These are phyloP conservation scores for Scytalidium lignicola DNA, from an alignment of 2,329 filamentous ascomycete species.

Conservation along the genomic window DNA sequence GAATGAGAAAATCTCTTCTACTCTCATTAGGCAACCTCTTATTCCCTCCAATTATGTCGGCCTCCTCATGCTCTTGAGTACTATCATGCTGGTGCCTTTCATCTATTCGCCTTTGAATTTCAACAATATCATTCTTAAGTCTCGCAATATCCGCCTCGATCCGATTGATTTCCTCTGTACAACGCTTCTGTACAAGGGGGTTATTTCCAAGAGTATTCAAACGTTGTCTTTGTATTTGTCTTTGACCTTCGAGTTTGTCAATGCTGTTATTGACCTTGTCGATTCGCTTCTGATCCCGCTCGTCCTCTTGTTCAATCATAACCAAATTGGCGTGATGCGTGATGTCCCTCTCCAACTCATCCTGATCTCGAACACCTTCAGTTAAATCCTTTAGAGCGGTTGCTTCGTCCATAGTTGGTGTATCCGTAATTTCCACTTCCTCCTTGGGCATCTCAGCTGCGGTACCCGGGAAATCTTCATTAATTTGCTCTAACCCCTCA, in stretches of 20 bases:
- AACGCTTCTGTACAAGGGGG: slow-evolving; percentile 40
- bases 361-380: slow-evolving; percentile 72
- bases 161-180: slow-evolving; percentile 31
- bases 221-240: slow-evolving; percentile 53
- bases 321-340: slow-evolving; percentile 55
- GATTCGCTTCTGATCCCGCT: slow-evolving; percentile 58
- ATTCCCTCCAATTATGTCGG: slow-evolving; percentile 43
- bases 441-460: slow-evolving; percentile 16
- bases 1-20: slow-evolving; percentile 82
- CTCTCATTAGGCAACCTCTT: slow-evolving; percentile 72
- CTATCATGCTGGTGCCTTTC: slow-evolving; percentile 58
- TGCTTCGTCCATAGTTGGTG: slow-evolving; percentile 22
- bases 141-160: slow-evolving; percentile 28
- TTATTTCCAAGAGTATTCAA: slow-evolving; percentile 47
- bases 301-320: slow-evolving; percentile 57
- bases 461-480: background rate
- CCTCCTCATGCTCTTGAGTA: slow-evolving; percentile 35
- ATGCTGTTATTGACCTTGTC: slow-evolving; percentile 50
- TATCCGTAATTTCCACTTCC: slow-evolving; percentile 1
- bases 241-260: slow-evolving; percentile 59
- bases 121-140: slow-evolving; percentile 66
- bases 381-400: slow-evolving; percentile 52
- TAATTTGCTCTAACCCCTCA: too few species aligned
- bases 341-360: slow-evolving; percentile 87
- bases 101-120: slow-evolving; percentile 77